These are phyloP conservation scores for Pinguiococcus pyrenoidosus DNA, from an alignment of 108 stramenopile species.

Conservation along the genomic window DNA sequence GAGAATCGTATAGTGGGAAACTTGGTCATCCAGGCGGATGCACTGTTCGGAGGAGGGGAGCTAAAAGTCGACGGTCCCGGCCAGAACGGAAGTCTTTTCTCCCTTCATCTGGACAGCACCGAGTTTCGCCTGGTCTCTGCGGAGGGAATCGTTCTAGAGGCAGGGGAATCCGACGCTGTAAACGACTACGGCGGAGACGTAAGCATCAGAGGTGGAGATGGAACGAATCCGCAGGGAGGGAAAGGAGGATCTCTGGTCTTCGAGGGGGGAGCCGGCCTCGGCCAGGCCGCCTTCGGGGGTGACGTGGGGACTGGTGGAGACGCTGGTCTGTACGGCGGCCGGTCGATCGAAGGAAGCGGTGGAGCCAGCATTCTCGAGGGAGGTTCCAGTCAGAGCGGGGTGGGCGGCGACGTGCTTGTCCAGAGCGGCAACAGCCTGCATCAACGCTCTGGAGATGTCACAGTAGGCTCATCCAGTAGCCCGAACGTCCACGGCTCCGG, in stretches of 20 bases:
- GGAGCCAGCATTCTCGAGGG: conserved; percentile 10
- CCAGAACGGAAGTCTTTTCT: conserved; percentile 6
- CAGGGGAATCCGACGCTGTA: conserved; percentile 9
- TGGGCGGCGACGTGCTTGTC: conserved; percentile 13
- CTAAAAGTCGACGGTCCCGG: conserved; percentile 8
- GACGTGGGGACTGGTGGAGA: conserved; percentile 30
- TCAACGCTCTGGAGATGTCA: conserved; percentile 1
- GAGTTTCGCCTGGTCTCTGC: conserved; percentile 22
- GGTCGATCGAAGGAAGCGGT: conserved; percentile 18
- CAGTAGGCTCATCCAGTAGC: neutral
- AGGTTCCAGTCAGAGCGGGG: conserved; percentile 6
- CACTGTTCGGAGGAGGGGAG: conserved; percentile 38
- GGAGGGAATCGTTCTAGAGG: conserved; percentile 13
- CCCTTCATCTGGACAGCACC: conserved; percentile 9
- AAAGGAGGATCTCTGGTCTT: conserved; percentile 22
- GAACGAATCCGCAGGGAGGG: conserved; percentile 30
- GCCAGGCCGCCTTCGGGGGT: conserved; percentile 26
- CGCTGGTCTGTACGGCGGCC: conserved; percentile 21
- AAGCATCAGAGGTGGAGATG: conserved; percentile 23
- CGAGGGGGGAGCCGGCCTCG: conserved; percentile 24
- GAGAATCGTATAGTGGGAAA: conserved; percentile 41
- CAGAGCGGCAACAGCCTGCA: conserved; percentile 1
- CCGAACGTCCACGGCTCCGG: too few relatives aligned
- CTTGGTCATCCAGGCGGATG: conserved; percentile 36
- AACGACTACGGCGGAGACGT: conserved; percentile 23